Evolutionary conservation across 306 rosid genomes (phyloP).

Genomic region (Ochetophila trinervis): DNA sequence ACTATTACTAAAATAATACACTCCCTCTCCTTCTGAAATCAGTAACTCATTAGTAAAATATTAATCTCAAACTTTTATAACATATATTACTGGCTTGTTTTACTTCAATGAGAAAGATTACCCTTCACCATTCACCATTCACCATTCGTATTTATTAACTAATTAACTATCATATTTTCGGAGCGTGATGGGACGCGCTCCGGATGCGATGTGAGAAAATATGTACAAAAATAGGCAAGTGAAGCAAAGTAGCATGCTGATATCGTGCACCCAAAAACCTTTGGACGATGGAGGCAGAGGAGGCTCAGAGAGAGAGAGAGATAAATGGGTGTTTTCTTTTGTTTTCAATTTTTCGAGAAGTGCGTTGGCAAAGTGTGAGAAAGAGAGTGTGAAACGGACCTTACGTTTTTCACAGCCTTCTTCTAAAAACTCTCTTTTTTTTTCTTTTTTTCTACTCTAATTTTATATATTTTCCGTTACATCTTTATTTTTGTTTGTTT

Average conservation of each 20-base stretch:
- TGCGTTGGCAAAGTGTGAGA: slow-evolving; percentile 95
- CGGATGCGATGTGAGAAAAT: not conserved
- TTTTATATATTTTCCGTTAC: slow-evolving; percentile 63
- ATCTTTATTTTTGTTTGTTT: slow-evolving; percentile 4
- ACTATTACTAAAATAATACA: no score
- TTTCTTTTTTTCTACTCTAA: slow-evolving; percentile 35
- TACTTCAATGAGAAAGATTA: no score
- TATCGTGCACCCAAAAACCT: slow-evolving; percentile 26
- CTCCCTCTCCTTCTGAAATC: no score
- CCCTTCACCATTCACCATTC: no score
- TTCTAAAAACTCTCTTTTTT: slow-evolving; percentile 25
- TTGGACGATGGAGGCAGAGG: not conserved
- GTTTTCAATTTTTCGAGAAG: slow-evolving; percentile 26
- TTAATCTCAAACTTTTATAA: no score
- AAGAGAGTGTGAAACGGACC: slow-evolving; percentile 86
- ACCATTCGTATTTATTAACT: no score
- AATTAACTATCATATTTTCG: no score
- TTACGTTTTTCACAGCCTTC: slow-evolving; percentile 35
- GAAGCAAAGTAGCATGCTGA: slow-evolving; percentile 21
- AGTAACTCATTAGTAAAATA: no score
- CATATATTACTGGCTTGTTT: no score
- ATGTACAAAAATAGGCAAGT: slow-evolving; percentile 18
- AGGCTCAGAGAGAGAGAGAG: not conserved
- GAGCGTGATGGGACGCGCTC: no score
- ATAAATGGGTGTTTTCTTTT: slow-evolving; percentile 15